Evolutionary conservation across 352 stramenopile genomes (phyloP), one percentile per base, ranked within the genome.

Genomic region (Pythium rhizo-oryzae): DNA sequence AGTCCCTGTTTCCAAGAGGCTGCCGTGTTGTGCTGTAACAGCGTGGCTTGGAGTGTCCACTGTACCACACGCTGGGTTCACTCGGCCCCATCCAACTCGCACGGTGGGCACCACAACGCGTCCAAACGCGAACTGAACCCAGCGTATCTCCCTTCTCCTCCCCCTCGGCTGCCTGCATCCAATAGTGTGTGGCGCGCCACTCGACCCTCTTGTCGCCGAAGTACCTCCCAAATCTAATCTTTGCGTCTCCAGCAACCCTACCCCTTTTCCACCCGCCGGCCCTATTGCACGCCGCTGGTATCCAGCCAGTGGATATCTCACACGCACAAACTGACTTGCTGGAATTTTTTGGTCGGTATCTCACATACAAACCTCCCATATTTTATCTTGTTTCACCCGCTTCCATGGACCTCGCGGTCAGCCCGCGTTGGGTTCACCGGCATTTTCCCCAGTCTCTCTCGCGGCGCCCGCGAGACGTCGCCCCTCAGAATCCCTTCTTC

Each of bases 401-500:
- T 37, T 35, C 21, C 2, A 54, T 35, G 49, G 23, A 47, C 41
- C 41, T 35, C 15, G 15, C 49, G 23, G 25, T 33, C 11, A 19
- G 8, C 25, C 11, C 4, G 49, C 49, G 49, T 55, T 55, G 49
- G 49, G 49, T 55, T 55, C 49, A 55, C 13, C 35, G 18, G 23
- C 13, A 35, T 35, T 30, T 28, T 24, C 24, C 23, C 2, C 49
- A 25, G 25, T 39, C 51, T 57, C 51, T 57, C 51, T 35, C 8
- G 37, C 21, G 23, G 12, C 2, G 12, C 35, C 35, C 35, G 8
- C 35, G 35, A 47, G 18, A 15, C 41, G 41, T 41, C 35, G 35
- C 35, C 51, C 51, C 51, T 43, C 25, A 43, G 28, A 25, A 39
- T 57, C 51, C 15, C 51, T 53, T 57, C 51, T 43, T 57, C 51